These are phyloP conservation scores for Penicillium sp. DNA, from an alignment of 2,329 filamentous ascomycete species.

Conservation along the genomic window DNA sequence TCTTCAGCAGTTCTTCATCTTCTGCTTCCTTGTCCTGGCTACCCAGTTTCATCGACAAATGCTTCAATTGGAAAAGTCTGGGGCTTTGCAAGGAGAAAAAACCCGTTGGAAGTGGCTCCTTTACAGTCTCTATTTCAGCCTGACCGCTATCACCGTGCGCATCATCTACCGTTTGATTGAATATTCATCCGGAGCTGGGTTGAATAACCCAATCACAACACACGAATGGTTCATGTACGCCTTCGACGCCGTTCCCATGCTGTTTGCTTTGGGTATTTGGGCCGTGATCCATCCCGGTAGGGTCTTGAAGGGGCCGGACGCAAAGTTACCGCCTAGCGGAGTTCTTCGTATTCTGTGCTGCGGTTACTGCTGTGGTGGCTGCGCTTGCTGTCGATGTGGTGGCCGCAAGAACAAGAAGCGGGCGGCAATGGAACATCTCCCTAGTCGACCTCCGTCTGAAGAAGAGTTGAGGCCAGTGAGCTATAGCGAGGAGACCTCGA, in stretches of 20 bases:
- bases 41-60: constrained; percentile 45
- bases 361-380: constrained; percentile 6
- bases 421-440: background rate
- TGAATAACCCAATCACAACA: constrained; percentile 49
- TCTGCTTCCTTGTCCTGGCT: constrained; percentile 48
- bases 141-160: constrained; percentile 48
- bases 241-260: constrained; percentile 56
- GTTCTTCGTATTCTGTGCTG: constrained; percentile 3
- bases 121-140: constrained; percentile 50
- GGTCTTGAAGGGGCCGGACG: background rate
- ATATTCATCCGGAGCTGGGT: constrained; percentile 48
- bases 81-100: background rate
- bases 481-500: background rate
- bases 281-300: background rate
- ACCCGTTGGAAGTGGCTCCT: constrained; percentile 31
- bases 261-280: constrained; percentile 19
- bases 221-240: constrained; percentile 55
- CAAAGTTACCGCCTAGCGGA: constrained; percentile 3
- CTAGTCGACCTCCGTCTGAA: background rate
- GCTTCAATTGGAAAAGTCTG: constrained; percentile 19
- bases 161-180: constrained; percentile 59
- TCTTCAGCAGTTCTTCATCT: constrained; percentile 54
- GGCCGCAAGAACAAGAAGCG: background rate
- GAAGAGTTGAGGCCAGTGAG: constrained; percentile 5
- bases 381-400: background rate